Evolutionary conservation across 352 stramenopile genomes (phyloP).

Genomic region (Peronospora destructor): DNA sequence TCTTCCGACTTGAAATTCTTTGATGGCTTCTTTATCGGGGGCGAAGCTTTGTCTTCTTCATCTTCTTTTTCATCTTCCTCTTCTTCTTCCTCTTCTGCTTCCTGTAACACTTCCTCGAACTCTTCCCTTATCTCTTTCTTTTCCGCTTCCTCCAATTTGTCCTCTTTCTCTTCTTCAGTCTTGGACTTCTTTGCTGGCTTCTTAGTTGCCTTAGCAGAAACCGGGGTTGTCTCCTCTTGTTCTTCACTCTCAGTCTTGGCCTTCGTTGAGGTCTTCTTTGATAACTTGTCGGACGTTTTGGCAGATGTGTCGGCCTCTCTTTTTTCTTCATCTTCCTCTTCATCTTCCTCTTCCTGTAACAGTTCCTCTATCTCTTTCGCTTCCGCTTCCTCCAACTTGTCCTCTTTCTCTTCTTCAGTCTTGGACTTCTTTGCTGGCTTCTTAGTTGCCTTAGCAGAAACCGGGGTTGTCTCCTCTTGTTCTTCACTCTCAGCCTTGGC

Average conservation of each 20-base stretch:
- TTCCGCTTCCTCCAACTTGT: background rate
- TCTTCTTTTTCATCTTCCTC: background rate
- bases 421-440: constrained; percentile 6
- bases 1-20: constrained; percentile 4
- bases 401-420: constrained; percentile 13
- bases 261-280: background rate
- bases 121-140: background rate
- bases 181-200: constrained; percentile 6
- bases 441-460: background rate
- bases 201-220: background rate
- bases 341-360: too few relatives aligned
- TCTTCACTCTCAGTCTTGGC: constrained; percentile 1
- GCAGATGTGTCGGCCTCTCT: constrained; percentile 1
- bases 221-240: background rate
- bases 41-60: background rate
- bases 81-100: constrained; percentile 4
- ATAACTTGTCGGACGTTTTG: constrained; percentile 2
- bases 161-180: constrained; percentile 10
- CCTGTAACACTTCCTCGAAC: constrained; percentile 1
- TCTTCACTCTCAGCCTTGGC: constrained; percentile 1
- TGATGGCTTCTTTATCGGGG: constrained; percentile 2
- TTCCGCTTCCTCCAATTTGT: constrained; percentile 5
- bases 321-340: constrained; percentile 1
- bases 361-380: too few relatives aligned
- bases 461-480: background rate